Base-by-base conservation (phyloP, 208 protist genomes). In the Acanthamoeba lenticulata region DNA sequence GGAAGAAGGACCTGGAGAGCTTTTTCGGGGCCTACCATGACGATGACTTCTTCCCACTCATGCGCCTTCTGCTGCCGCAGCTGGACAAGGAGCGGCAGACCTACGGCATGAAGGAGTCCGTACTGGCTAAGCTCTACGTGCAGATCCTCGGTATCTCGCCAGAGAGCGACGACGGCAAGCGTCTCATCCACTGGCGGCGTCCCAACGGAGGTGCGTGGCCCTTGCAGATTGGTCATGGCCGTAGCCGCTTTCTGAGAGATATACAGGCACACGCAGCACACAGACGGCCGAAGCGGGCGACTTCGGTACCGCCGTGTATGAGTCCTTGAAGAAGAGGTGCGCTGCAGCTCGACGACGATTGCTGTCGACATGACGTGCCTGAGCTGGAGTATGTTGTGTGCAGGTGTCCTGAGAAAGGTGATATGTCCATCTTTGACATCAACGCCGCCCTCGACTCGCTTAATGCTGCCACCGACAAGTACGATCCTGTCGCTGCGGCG, bases 41-140 rank as follows among this genome's bases (percentile, higher is more conserved):
- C 62, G 52, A 95, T 32, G 91, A 95, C 65, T 95, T 85, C 36
- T 96, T 95, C 74, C 95, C 93, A n/a, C 27, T 96, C 0, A 34
- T 96, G 7, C 44, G 85, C 32, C 40, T 91, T 6, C 85, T 91
- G 1, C 85, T 91, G 9, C 85, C 85, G 44, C 32, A 96, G 94
- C 52, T 96, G 27, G 96, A 97, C 89, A 96, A 90, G 40, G 94
- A 96, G 34, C 55, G 96, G 34, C 79, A 90, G 32, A 94, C 72
- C 0, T 97, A 97, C 90, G 88, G 94, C 4, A 40, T 97, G 34
- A 97, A 97, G 77, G 95, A 97, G 62, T 94, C 60, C 32, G 88
- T 86, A 1, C 38, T 97, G 7, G 96, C 94, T 27, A 94, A 95
- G 32, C 49, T 94, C 32, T 97, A 97, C 44, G 95, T 97, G 9